Evolutionary conservation across 1,284 basidiomycete species (phyloP).

Genomic region (Sporisorium scitamineum): DNA sequence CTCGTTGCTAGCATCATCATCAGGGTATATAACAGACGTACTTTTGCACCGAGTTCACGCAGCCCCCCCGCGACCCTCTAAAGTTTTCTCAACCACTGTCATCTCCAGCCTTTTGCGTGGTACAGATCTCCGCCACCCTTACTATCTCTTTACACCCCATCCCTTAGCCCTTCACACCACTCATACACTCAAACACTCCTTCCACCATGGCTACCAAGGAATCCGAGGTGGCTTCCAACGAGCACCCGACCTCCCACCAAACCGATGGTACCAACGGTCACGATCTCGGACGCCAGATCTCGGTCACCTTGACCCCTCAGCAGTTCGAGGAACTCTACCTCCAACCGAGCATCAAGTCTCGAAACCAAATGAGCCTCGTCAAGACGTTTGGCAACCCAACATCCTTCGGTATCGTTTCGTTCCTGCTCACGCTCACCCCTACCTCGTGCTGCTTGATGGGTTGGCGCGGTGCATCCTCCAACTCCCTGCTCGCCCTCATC

Average conservation of each 20-base stretch:
- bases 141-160: neutral
- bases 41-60: too few species aligned
- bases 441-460: constrained; percentile 54
- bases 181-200: neutral
- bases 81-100: neutral
- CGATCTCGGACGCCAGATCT: constrained; percentile 53
- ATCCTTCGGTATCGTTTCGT: constrained; percentile 53
- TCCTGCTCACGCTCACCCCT: constrained; percentile 51
- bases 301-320: constrained; percentile 51
- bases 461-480: constrained; percentile 45
- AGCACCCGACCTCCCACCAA: constrained; percentile 38
- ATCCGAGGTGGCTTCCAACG: constrained; percentile 35
- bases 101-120: neutral
- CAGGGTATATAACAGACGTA: too few species aligned
- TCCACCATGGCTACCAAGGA: constrained; percentile 40
- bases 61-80: too few species aligned
- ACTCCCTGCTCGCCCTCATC: constrained; percentile 43
- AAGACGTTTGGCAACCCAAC: constrained; percentile 59
- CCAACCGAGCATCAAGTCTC: constrained; percentile 44
- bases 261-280: constrained; percentile 33
- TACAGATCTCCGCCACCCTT: neutral
- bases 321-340: constrained; percentile 59
- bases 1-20: too few species aligned
- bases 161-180: neutral
- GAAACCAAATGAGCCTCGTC: constrained; percentile 34